phyloP scores from a whole-genome alignment of 352 stramenopile species.

The Peronosclerospora sorghi region DNA sequence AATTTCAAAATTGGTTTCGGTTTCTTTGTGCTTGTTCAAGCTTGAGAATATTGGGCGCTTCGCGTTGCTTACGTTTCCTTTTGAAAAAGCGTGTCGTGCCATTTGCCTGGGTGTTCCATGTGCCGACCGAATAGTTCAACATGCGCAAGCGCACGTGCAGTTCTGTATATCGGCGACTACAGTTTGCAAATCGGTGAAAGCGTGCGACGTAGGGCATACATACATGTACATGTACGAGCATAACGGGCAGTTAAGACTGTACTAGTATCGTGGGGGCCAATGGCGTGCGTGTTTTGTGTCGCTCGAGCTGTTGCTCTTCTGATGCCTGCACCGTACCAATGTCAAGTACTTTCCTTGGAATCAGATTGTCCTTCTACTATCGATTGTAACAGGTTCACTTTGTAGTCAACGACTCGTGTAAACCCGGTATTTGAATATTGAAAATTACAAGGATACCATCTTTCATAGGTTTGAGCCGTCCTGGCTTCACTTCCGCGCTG shows the following conservation, averaged over 20 bases:
- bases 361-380: background rate
- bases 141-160: constrained; percentile 6
- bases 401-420: background rate
- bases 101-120: constrained; percentile 6
- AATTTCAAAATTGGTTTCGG: too few relatives aligned
- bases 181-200: constrained; percentile 1
- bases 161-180: constrained; percentile 9
- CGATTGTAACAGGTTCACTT: constrained; percentile 1
- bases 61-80: too few relatives aligned
- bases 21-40: too few relatives aligned
- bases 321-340: too few relatives aligned
- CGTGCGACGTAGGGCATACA: background rate
- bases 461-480: constrained; percentile 2
- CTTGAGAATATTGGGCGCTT: too few relatives aligned
- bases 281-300: constrained; percentile 2
- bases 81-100: background rate
- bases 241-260: too few relatives aligned
- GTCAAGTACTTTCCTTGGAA: background rate
- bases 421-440: background rate
- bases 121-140: constrained; percentile 6
- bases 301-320: background rate
- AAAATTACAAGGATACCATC: background rate
- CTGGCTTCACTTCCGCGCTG: background rate
- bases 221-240: too few relatives aligned
- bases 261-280: background rate